Evolutionary conservation across 2,329 filamentous ascomycete genomes (phyloP), one percentile per base, ranked within the genome.

Genomic region (Talaromyces sp.): DNA sequence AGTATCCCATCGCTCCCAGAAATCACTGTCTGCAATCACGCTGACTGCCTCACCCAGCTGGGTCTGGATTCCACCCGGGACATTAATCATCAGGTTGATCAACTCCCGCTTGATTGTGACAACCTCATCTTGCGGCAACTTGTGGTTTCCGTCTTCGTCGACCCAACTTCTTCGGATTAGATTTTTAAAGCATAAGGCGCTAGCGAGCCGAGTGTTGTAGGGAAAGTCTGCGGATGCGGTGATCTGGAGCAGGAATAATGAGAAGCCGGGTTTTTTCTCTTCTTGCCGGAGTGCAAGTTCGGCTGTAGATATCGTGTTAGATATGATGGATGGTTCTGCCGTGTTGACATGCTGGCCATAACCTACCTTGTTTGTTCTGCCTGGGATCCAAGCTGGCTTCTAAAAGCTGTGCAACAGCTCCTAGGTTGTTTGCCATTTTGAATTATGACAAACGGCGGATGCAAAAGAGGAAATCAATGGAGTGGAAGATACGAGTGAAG

Each of bases 31-130:
- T 67, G 95, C 95, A 73, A 99, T 98, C 72, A 96, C 88, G 80
- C 94, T 97, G 78, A 98, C 96, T 68, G 95, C 93, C 76, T 98
- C 95, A 71, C 95, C 95, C 43, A 99, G 86, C 80, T 99, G 95
- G 67, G 92, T 88, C 80, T 98, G 96, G 69, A 99, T 91, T 67
- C 88, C 90, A 19, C 91, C 78, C 3, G 94, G 95, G 27, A 95
- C 93, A 8, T 90, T 89, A 73, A 97, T 96, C 95, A 99, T 99
- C 72, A 99, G 84, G 65, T 92, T 94, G 73, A 99, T 94, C 68
- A 99, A 87, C 82, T 97, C 93, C 74, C 89, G 88, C 82, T 99
- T 99, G 83, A 99, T 97, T 51, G 91, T 91, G 31, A 83, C 81
- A 43, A 99, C 93, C 82, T 98, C 95, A 70, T 91, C 86, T 68